These are phyloP conservation scores for Scopulariopsis brevicaulis DNA, from an alignment of 2,329 filamentous ascomycete genomes.

Conservation along the genomic window DNA sequence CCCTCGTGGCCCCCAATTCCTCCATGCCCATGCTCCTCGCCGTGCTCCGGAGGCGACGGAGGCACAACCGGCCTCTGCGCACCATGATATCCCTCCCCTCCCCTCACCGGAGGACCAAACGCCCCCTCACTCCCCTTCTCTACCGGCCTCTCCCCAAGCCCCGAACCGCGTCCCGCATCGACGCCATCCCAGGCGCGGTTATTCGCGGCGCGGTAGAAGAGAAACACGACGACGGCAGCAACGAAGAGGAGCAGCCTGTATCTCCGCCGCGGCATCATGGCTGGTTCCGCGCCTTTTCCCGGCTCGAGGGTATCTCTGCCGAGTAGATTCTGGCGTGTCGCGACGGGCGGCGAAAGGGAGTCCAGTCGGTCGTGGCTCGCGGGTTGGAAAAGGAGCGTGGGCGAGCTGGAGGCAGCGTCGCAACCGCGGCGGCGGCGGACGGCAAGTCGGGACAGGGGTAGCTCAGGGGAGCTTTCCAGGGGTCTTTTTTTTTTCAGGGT, in stretches of 20 bases:
- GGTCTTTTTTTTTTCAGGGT: background rate
- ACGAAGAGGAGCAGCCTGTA: constrained; percentile 49
- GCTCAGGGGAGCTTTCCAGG: background rate
- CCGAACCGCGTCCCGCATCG: background rate
- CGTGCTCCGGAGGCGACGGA: no score
- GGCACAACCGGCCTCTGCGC: no score
- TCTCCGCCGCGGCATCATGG: constrained; percentile 24
- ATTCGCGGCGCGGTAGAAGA: constrained; percentile 36
- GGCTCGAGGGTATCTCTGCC: background rate
- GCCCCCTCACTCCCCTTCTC: background rate
- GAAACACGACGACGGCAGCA: constrained; percentile 41
- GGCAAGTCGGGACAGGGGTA: background rate
- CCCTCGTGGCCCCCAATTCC: background rate
- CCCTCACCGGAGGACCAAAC: background rate
- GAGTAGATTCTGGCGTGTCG: no score
- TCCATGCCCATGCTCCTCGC: no score
- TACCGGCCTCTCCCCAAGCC: background rate
- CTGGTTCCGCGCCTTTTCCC: background rate
- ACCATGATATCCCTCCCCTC: no score
- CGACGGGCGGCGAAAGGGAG: no score
- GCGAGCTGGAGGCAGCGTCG: background rate
- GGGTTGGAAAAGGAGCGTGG: background rate
- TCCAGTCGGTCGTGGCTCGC: no score
- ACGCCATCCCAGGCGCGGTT: constrained; percentile 21
- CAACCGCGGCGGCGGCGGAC: background rate